Base-by-base conservation (phyloP, 108 stramenopile genomes). In the Fragilaria radians region DNA sequence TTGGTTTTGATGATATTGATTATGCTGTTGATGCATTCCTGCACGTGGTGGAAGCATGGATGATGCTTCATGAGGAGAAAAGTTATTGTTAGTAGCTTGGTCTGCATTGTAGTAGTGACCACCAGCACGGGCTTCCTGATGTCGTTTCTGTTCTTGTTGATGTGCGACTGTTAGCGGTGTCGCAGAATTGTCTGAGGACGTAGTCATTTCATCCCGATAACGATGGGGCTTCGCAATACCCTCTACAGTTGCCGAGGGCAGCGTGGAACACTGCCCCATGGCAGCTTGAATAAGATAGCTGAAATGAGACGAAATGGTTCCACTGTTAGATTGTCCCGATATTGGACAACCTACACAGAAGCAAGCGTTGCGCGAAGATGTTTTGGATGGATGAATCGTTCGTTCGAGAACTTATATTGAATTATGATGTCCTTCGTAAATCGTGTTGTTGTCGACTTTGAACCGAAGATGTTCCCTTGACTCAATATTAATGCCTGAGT, bases 201-300 rank as follows among this genome's bases (percentile, higher is more conserved):
- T 14, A 14, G 36, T 42, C 36, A 42, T 42, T 7, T 14, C 36
- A 11, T 42, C 11, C 7, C 36, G 36, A 14, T 42, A 42, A 11
- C 36, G 7, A 42, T 7, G 11, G 7, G 7, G 7, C 7, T 11
- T 11, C 36, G 36, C 36, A 14, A 11, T 7, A 14, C 14, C 14
- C 11, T 42, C 14, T 7, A 11, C 59, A 53, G 63, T 70, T 64
- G 74, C 81, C 18, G 76, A 52, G 58, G 81, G 81, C 68, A 82
- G 68, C 63, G 81, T 82, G 32, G 81, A 82, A 48, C 81, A 82
- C 67, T 82, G 81, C 60, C 81, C 81, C 81, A 82, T 82, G 29
- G 81, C 81, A 36, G 81, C 81, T 73, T 82, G 81, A 59, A 82
- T 42, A 52, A 82, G 67, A 65, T 78, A 82, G 53, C 73, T 79